These are phyloP conservation scores for Backusella parvicylindrica DNA, from an alignment of 192 early-diverging fungal species.

Conservation along the genomic window DNA sequence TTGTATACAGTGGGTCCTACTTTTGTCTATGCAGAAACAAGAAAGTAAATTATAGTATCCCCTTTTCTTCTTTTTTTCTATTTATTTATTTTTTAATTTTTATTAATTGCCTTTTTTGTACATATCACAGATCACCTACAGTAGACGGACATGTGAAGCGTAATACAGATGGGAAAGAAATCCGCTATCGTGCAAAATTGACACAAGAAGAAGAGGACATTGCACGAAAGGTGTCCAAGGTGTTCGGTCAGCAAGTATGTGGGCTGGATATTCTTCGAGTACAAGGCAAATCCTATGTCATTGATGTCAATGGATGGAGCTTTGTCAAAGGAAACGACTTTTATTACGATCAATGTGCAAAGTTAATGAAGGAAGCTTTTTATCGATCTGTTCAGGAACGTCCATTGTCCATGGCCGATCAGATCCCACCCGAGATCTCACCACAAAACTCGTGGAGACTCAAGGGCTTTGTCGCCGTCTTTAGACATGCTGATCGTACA, in stretches of 20 bases:
- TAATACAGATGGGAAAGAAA: slow-evolving; percentile 96
- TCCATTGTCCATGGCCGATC: slow-evolving; percentile 13
- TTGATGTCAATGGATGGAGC: slow-evolving; percentile 99
- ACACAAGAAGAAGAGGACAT: slow-evolving; percentile 75
- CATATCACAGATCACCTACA: slow-evolving; percentile 71
- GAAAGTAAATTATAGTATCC: slow-evolving; percentile 57
- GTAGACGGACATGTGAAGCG: slow-evolving; percentile 94
- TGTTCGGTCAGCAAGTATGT: slow-evolving; percentile 93
- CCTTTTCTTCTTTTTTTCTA: neutral
- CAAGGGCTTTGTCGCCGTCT: slow-evolving; percentile 91
- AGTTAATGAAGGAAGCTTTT: slow-evolving; percentile 75
- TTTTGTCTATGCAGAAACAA: slow-evolving; percentile 92
- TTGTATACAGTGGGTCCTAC: slow-evolving; percentile 89
- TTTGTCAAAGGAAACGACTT: slow-evolving; percentile 96
- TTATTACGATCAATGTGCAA: slow-evolving; percentile 87
- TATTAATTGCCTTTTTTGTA: neutral
- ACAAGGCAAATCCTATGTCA: slow-evolving; percentile 80
- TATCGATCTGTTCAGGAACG: slow-evolving; percentile 48
- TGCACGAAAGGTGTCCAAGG: slow-evolving; percentile 65
- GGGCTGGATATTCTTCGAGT: slow-evolving; percentile 92
- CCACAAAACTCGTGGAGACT: slow-evolving; percentile 86
- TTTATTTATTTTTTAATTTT: neutral
- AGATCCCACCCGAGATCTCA: slow-evolving; percentile 30
- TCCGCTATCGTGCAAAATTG: slow-evolving; percentile 87
- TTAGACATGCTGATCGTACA: slow-evolving; percentile 93